Base-by-base conservation (phyloP, 257 asterid genomes). In the Solanum infundibuliforme region DNA sequence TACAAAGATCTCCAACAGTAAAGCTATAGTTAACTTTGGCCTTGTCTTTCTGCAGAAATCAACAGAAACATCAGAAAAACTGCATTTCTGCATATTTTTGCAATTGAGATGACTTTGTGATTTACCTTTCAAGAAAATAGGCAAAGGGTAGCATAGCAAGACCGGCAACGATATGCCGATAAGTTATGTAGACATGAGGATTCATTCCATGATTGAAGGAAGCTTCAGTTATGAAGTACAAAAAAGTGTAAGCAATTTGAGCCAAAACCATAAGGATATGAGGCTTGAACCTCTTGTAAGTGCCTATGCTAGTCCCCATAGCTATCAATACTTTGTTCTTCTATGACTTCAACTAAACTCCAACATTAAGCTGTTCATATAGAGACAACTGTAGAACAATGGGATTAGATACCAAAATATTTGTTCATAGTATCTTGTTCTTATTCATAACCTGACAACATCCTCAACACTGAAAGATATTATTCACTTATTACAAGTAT, bases 181-280 rank as follows among this genome's bases (percentile, higher is more conserved):
- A 95, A 32, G 95, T 94, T 16, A 95, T 91, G 12, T 95, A 95
- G 86, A 94, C 97, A 55, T 87, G 94, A 84, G 96, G 94, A 36
- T 94, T 90, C 98, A 95, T 92, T 39, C 98, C 98, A 87, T 95
- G 95, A 84, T 91, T 88, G 93, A 95, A 95, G 31, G 97, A 94
- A 65, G 98, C 98, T 83, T 95, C 94, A 6, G 96, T 93, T 60
- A 94, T 93, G 91, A 94, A 92, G 52, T 94, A 95, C 89, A 92
- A 87, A 87, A 94, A 87, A 14, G 97, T 90, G 41, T 93, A 92
- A 83, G 87, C 90, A 68, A 94, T 60, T 90, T 95, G 98, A 74
- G 94, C 86, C 29, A 94, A 25, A 87, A 91, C 91, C 98, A 95
- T 92, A 39, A 94, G 96, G 83, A 95, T 88, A 41, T 94, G 95